Base-by-base conservation (phyloP, 2,329 filamentous ascomycete genomes). In the Clonostachys rosea region DNA sequence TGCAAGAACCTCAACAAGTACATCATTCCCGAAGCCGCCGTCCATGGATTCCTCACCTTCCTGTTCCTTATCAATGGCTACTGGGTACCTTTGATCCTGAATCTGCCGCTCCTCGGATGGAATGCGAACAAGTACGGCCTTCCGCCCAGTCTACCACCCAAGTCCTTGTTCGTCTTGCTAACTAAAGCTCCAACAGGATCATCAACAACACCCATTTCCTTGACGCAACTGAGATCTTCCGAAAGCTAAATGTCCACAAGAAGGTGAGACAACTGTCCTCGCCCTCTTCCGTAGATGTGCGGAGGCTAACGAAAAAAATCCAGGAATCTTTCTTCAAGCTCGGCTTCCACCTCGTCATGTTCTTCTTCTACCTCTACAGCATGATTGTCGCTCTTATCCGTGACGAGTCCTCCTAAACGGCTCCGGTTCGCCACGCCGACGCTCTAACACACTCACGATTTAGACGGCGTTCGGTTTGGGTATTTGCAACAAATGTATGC, bases 1-100 rank as follows among this genome's bases (percentile, higher is more conserved):
- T 99, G 94, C 87, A 99, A 99, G 85, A 91, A 94, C 62, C 87
- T 99, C 59, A 99, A 99, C 81, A 95, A 92, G 68, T 99, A 99
- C 78, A 99, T 99, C 68, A 86, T 99, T 63, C 94, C 94, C 65
- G 95, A 99, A 81, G 94, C 94, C 61, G 92, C 90, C 56, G 92
- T 99, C 54, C 95, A 99, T 69, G 92, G 87, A 56, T 94, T 97
- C 78, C 74, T 99, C 64, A 97, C 94, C 45, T 85, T 95, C 67
- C 73, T 99, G 54, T 99, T 99, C 78, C 78, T 99, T 52, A 90
- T 99, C 76, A 99, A 99, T 68, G 94, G 94, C 58, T 99, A 99
- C 79, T 99, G 95, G 95, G 65, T 97, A 54, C 88, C 95, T 46
- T 76, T 99, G 52, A 69, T 96, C 49, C 80, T 99, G 61, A 99